phyloP scores from a whole-genome alignment of 2,329 filamentous ascomycete species.

The Talaromyces sp. region DNA sequence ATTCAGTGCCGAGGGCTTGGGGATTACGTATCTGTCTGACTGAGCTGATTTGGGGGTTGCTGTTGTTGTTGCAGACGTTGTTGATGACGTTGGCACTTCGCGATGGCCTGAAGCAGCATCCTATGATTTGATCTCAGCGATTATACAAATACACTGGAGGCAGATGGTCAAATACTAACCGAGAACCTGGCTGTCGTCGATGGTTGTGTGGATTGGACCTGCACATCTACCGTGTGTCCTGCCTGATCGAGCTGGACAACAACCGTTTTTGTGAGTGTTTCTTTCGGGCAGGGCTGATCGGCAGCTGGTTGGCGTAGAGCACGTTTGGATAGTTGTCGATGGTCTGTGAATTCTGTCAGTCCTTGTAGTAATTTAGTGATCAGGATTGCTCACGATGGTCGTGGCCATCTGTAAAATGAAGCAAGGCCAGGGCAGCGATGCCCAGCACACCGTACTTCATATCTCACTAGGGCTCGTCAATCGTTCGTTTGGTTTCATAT shows the following conservation, averaged over 20 bases:
- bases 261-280: conserved; percentile 12
- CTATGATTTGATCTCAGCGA: background rate
- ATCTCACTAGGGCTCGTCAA: background rate
- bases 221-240: conserved; percentile 13
- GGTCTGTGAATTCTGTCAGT: background rate
- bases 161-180: background rate
- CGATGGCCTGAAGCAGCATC: background rate
- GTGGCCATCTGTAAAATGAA: conserved; percentile 23
- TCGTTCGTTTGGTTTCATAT: background rate
- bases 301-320: background rate
- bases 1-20: background rate
- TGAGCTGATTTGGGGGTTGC: background rate
- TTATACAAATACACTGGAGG: background rate
- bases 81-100: background rate
- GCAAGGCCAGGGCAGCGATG: conserved; percentile 23
- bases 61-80: background rate
- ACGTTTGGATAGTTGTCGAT: conserved; percentile 8
- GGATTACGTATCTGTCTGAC: background rate
- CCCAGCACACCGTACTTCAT: conserved; percentile 21
- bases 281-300: conserved; percentile 3
- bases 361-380: conserved; percentile 3
- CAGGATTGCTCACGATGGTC: conserved; percentile 23
- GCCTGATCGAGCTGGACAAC: conserved; percentile 16
- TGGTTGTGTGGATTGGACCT: conserved; percentile 3
- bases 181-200: background rate